phyloP scores from a whole-genome alignment of 805 yeast species.

The Cyberlindnera euphorbiae region DNA sequence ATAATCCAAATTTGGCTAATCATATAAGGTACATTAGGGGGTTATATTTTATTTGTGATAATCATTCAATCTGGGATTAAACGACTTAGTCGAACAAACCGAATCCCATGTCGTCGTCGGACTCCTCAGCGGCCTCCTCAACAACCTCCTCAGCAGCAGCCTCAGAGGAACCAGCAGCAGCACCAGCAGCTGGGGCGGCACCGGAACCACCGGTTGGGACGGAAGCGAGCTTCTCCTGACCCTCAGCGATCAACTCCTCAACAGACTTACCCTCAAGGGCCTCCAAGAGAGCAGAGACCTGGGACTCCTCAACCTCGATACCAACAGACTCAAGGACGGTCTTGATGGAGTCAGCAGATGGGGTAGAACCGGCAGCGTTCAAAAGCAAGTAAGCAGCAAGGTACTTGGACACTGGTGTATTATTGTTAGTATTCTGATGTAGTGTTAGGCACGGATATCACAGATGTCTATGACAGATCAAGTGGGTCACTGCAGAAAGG shows the following conservation, averaged over 20 bases:
- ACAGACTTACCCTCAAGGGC: conserved; percentile 93
- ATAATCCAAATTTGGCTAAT: conserved; percentile 1
- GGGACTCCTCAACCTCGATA: conserved; percentile 89
- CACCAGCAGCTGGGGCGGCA: conserved; percentile 67
- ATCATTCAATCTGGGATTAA: background rate
- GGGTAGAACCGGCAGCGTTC: conserved; percentile 95
- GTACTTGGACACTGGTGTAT: conserved; percentile 57
- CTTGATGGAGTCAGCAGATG: conserved; percentile 90
- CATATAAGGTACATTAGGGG: conserved; percentile 17
- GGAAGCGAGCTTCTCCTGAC: conserved; percentile 93
- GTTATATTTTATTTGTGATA: conserved; percentile 1
- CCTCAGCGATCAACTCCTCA: conserved; percentile 87
- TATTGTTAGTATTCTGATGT: conserved; percentile 18
- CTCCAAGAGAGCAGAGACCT: conserved; percentile 71
- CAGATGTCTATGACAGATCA: too few relatives aligned
- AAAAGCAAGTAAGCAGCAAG: conserved; percentile 99
- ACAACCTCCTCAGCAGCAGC: conserved; percentile 68
- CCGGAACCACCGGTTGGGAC: conserved; percentile 99
- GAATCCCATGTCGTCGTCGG: conserved; percentile 82
- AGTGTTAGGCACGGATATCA: too few relatives aligned
- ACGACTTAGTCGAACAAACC: conserved; percentile 91
- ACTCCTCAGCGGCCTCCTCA: conserved; percentile 64
- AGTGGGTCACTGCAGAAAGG: too few relatives aligned
- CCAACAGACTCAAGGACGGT: conserved; percentile 90
- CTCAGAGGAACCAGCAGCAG: conserved; percentile 68